Conservation (phyloP, 257 asterid genomes). For the Capsicum pubescens region DNA sequence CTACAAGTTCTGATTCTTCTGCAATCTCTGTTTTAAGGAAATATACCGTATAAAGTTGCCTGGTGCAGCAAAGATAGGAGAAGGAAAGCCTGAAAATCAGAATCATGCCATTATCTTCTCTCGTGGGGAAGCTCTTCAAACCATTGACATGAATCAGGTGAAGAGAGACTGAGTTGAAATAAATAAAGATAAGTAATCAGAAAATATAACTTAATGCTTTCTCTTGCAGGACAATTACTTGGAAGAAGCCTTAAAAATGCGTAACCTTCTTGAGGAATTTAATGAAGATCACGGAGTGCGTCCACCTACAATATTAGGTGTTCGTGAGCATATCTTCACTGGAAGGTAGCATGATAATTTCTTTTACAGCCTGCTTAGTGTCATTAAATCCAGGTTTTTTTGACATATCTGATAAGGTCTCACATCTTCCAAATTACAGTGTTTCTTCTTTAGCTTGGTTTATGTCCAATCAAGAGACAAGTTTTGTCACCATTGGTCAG, state of each 20-base stretch:
- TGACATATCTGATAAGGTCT: slow-evolving; percentile 32
- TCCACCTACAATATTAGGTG: slow-evolving; percentile 92
- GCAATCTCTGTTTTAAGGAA: slow-evolving; percentile 61
- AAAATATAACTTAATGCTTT: slow-evolving; percentile 31
- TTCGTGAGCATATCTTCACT: slow-evolving; percentile 95
- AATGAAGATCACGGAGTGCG: slow-evolving; percentile 97
- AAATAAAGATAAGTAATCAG: slow-evolving; percentile 25
- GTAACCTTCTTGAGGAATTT: slow-evolving; percentile 94
- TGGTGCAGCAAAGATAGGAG: slow-evolving; percentile 93
- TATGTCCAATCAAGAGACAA: slow-evolving; percentile 98
- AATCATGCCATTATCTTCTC: slow-evolving; percentile 91
- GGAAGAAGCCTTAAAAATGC: slow-evolving; percentile 99
- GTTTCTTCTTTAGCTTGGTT: slow-evolving; percentile 99
- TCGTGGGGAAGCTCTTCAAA: slow-evolving; percentile 99
- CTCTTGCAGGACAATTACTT: slow-evolving; percentile 80
- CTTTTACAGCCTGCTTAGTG: not conserved
- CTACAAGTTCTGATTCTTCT: slow-evolving; percentile 36
- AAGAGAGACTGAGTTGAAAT: slow-evolving; percentile 36
- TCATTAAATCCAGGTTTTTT: slow-evolving; percentile 32
- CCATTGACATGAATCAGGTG: slow-evolving; percentile 99
- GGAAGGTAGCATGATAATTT: slow-evolving; percentile 68
- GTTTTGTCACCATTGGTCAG: slow-evolving; percentile 99
- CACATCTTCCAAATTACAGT: slow-evolving; percentile 59
- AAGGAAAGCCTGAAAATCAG: slow-evolving; percentile 99
- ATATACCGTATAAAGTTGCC: slow-evolving; percentile 97